Percentiles rank a stretch among this genome's conserved stretches.
These are phyloP conservation scores for Stagonosporopsis rhizophila DNA, from an alignment of 2,329 filamentous ascomycete species.

Conservation along the genomic window DNA sequence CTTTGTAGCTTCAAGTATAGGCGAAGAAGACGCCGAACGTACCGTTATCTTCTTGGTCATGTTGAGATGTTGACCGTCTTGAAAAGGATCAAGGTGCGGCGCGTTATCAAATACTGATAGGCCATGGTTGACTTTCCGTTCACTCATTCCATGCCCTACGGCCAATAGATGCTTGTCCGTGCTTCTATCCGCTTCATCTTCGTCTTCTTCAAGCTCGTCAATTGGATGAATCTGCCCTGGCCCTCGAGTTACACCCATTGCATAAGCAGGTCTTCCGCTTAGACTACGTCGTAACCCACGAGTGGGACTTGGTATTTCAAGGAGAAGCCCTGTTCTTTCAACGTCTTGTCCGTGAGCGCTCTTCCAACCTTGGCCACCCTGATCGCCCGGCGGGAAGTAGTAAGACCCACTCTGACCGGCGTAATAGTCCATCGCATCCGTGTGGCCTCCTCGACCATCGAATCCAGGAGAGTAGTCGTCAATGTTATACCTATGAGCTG, in stretches of 20 bases:
- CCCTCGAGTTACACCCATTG: constrained; percentile 58
- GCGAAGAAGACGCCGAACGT: constrained; percentile 31
- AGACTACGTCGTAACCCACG: constrained; percentile 54
- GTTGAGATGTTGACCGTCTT: constrained; percentile 46
- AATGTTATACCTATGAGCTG: constrained; percentile 55
- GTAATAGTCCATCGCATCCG: constrained; percentile 47
- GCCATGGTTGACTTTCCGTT: constrained; percentile 24
- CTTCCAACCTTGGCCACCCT: constrained; percentile 44
- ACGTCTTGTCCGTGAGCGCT: constrained; percentile 44
- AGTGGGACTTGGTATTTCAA: constrained; percentile 58
- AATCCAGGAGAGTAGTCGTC: constrained; percentile 48
- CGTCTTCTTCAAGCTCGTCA: constrained; percentile 64
- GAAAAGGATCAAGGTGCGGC: constrained; percentile 52
- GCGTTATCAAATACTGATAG: constrained; percentile 39
- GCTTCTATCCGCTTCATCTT: constrained; percentile 28
- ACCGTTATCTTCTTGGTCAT: constrained; percentile 31
- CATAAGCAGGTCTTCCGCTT: constrained; percentile 51
- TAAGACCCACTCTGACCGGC: constrained; percentile 36
- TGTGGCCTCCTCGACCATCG: constrained; percentile 50
- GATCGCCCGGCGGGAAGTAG: constrained; percentile 33
- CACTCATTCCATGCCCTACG: constrained; percentile 35
- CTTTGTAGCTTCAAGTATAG: constrained; percentile 24
- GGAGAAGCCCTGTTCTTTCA: constrained; percentile 56
- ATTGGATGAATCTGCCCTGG: constrained; percentile 68
- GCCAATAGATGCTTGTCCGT: constrained; percentile 27